Conservation (phyloP, 1,284 basidiomycete species). For the Sporisorium iseilematis-ciliati region DNA sequence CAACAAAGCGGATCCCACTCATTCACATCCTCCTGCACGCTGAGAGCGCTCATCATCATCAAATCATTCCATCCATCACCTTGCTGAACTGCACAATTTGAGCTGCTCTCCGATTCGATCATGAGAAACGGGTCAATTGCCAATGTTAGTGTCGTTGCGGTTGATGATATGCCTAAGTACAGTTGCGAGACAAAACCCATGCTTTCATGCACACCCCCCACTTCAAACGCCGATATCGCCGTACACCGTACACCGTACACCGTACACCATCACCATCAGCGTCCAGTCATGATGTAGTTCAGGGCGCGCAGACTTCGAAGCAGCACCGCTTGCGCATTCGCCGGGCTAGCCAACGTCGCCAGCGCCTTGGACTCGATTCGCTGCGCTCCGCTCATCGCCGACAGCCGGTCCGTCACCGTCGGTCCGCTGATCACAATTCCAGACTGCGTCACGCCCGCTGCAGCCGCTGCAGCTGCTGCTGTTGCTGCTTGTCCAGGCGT, state of each 20-base stretch:
- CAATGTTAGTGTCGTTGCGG: too few species aligned
- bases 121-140: too few species aligned
- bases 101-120: too few species aligned
- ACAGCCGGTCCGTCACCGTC: slow-evolving; percentile 37
- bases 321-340: slow-evolving; percentile 65
- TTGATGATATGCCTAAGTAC: too few species aligned
- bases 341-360: slow-evolving; percentile 63
- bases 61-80: too few species aligned
- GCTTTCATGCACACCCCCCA: background rate
- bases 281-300: slow-evolving; percentile 61
- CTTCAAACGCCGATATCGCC: background rate
- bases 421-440: slow-evolving; percentile 41
- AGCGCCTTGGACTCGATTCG: slow-evolving; percentile 62
- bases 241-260: background rate
- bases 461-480: slow-evolving; percentile 26
- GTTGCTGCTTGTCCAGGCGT: slow-evolving; percentile 26
- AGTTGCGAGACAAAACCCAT: background rate
- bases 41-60: too few species aligned
- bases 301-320: slow-evolving; percentile 66
- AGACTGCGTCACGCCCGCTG: slow-evolving; percentile 34
- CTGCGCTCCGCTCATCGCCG: slow-evolving; percentile 37
- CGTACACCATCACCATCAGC: slow-evolving; percentile 25
- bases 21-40: too few species aligned
- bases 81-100: too few species aligned
- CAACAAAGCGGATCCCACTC: too few species aligned